phyloP scores from a whole-genome alignment of 2,329 filamentous ascomycete genomes.

The Emmonsiellopsis sp. region DNA sequence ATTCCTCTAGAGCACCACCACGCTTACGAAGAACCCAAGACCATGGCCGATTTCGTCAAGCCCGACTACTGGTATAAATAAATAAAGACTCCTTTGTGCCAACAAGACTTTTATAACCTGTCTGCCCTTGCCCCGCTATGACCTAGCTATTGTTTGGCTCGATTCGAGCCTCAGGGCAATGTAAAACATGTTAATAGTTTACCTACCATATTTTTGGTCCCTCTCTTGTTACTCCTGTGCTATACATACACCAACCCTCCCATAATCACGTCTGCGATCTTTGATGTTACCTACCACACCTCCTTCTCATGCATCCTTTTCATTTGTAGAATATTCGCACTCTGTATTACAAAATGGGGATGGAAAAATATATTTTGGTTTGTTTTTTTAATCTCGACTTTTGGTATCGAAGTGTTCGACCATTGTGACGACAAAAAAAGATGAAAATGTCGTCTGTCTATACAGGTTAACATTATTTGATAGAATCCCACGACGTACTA shows the following conservation, averaged over 20 bases:
- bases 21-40: conserved; percentile 70
- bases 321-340: conserved; percentile 1
- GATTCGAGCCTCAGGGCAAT: background rate
- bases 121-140: background rate
- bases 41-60: conserved; percentile 91
- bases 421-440: too few species aligned
- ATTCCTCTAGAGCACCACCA: conserved; percentile 31
- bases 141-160: too few species aligned
- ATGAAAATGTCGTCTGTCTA: too few species aligned
- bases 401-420: background rate
- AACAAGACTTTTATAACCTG: background rate
- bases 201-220: background rate
- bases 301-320: background rate
- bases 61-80: conserved; percentile 77
- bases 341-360: background rate
- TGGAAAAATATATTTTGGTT: background rate
- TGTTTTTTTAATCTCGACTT: background rate
- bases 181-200: background rate
- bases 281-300: too few species aligned
- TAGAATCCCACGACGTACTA: too few species aligned
- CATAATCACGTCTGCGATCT: too few species aligned
- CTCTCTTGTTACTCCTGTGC: conserved; percentile 1
- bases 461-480: too few species aligned
- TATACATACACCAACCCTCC: too few species aligned
- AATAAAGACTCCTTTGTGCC: conserved; percentile 12